Conservation (phyloP, 176 grass and related monocot species). For the barley (Hordeum vulgare) region MorexV3_pseudomolecules_assembly NC_058523.1:59252275-59252774, state of each 20-base stretch:
- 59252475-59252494: constrained; percentile 86
- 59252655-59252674: constrained; percentile 73
- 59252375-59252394: constrained; percentile 90
- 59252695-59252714: constrained; percentile 28
- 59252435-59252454: constrained; percentile 75
- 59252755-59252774: constrained; percentile 37
- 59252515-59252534: constrained; percentile 77
- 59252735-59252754: constrained; percentile 41
- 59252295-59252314: constrained; percentile 83
- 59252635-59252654: constrained; percentile 59
- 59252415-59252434: constrained; percentile 80
- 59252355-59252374: constrained; percentile 74
- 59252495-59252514: constrained; percentile 76
- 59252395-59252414: constrained; percentile 88
- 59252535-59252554: constrained; percentile 74
- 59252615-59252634: constrained; percentile 73
- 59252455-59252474: constrained; percentile 76
- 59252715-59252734: constrained; percentile 36
- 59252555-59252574: constrained; percentile 80
- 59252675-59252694: constrained; percentile 59
- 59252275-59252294: constrained; percentile 81
- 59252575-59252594: constrained; percentile 79
- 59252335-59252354: constrained; percentile 78
- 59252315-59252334: constrained; percentile 87
- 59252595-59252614: constrained; percentile 68